Percentiles rank a stretch among this genome's conserved stretches.
These are phyloP conservation scores for Halteria grandinella DNA, from an alignment of 73 alveolate species.

Conservation along the genomic window DNA sequence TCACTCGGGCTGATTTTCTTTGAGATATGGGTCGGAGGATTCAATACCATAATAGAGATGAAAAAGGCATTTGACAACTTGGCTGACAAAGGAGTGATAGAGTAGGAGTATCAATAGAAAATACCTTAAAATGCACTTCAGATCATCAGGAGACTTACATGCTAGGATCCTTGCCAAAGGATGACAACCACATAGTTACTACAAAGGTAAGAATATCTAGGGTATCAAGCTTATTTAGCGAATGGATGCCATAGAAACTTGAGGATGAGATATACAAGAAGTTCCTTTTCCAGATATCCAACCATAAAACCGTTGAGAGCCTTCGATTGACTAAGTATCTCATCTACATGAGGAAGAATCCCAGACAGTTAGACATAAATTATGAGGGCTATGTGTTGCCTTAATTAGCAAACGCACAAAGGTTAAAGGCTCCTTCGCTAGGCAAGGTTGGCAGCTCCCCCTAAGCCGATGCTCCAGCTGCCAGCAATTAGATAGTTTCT, in stretches of 20 bases:
- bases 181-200: conserved; percentile 13
- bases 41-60: conserved; percentile 41
- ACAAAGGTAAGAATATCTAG: conserved; percentile 19
- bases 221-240: conserved; percentile 9
- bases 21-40: conserved; percentile 75
- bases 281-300: conserved; percentile 14
- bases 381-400: conserved; percentile 20
- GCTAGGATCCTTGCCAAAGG: conserved; percentile 42
- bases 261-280: conserved; percentile 48
- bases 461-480: no score
- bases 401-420: no score
- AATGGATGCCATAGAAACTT: conserved; percentile 24
- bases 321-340: conserved; percentile 28
- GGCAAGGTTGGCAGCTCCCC: no score
- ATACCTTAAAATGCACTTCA: conserved; percentile 31
- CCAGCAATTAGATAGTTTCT: no score
- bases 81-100: conserved; percentile 10
- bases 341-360: conserved; percentile 15
- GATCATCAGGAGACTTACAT: conserved; percentile 15
- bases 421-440: no score
- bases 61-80: conserved; percentile 31
- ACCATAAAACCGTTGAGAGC: conserved; percentile 40
- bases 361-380: conserved; percentile 19
- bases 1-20: conserved; percentile 78
- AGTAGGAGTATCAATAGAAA: conserved; percentile 36